Base-by-base conservation (phyloP, 352 stramenopile species). In the Globisporangium okanoganense region DNA sequence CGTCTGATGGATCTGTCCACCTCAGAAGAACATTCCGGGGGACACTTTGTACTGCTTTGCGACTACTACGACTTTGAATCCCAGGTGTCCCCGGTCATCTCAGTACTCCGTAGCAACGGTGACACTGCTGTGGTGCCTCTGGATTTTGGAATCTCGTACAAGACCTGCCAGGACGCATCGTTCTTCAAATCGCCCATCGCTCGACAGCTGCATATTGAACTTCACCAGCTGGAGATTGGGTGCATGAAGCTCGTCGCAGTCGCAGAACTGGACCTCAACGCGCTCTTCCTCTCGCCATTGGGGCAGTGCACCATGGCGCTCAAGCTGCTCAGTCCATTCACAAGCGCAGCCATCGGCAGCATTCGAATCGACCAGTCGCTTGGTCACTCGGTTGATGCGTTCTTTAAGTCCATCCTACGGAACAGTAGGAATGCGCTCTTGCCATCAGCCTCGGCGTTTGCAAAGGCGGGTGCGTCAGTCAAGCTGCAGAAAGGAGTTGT, bases 11-110 rank as follows among this genome's bases (percentile, higher is more conserved):
- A 56, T 20, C 6, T 18, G 27, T 29, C 38, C 13, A 27, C 29
- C 33, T 22, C 31, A 22, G n/a, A 27, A 9, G 18, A 13, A 18
- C 14, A 5, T 5, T n/a, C n/a, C 16, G 20, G 5, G 3, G n/a
- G 16, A 22, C 56, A 48, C 0, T 58, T 68, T 20, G 53, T 71
- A 2, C 5, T 81, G 6, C 62, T 76, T 2, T 78, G 70, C 61
- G 73, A 81, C 59, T 81, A 72, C 25, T 78, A 67, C 22, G 73
- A 81, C 43, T 81, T 76, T 55, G 73, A 81, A 43, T 64, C 70
- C 1, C 73, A 81, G 38, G 14, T 66, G 18, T 81, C 73, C 2
- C 70, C 70, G 10, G 51, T 75, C 36, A 61, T 72, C 35, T 29
- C 56, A 14, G 38, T 63, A 6, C 27, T 12, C 20, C 14, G 18